Evolutionary conservation across 495 filamentous ascomycete genomes (phyloP).

Genomic region (Podospora pseudocomata): DNA sequence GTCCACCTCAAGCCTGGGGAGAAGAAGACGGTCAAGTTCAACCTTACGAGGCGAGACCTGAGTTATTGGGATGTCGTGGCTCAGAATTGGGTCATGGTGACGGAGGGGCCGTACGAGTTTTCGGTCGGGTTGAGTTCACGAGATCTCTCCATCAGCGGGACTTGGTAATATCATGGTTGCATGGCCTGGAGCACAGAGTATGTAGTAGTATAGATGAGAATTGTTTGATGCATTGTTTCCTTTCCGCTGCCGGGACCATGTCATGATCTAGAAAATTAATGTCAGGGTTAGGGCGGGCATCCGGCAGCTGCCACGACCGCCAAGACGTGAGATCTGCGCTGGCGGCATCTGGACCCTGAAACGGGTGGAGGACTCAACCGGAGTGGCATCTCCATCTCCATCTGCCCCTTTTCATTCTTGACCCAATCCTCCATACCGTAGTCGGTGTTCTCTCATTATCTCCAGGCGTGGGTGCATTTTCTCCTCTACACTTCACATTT

Average conservation of each 20-base stretch:
- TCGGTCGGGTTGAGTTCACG: constrained; percentile 45
- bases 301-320: background rate
- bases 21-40: constrained; percentile 58
- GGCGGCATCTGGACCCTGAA: background rate
- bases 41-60: constrained; percentile 70
- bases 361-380: background rate
- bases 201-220: no score
- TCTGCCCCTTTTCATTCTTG: background rate
- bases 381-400: background rate
- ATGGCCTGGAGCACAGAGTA: background rate
- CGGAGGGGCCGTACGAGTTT: constrained; percentile 45
- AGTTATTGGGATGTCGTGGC: constrained; percentile 72
- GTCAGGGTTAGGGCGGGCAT: background rate
- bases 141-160: constrained; percentile 31
- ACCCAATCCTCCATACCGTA: background rate
- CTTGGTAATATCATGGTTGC: constrained; percentile 28
- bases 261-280: no score
- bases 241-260: no score
- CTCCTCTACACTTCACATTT: background rate
- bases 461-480: background rate
- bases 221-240: background rate
- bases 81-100: constrained; percentile 81
- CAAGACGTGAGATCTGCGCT: background rate
- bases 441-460: background rate
- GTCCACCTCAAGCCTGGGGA: constrained; percentile 56